Evolutionary conservation across 1,139 yeast species (phyloP).

Genomic region (Candida tetrigidarum): DNA sequence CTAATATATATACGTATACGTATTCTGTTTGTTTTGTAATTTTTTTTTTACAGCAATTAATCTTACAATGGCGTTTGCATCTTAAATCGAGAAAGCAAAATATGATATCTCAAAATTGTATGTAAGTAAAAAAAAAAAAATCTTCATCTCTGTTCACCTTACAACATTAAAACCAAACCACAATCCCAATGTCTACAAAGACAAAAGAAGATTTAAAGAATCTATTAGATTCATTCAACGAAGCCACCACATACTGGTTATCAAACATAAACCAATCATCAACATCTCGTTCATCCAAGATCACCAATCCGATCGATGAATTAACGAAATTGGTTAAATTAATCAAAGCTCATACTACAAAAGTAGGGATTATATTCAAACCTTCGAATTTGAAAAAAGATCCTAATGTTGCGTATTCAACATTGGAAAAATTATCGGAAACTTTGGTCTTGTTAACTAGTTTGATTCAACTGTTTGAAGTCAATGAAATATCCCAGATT

Average conservation of each 20-base stretch:
- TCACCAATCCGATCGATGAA: slow-evolving; percentile 56
- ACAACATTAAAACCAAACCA: neutral
- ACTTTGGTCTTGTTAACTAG: slow-evolving; percentile 49
- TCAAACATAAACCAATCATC: slow-evolving; percentile 18
- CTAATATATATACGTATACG: neutral
- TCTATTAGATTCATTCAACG: slow-evolving; percentile 36
- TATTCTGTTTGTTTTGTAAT: neutral
- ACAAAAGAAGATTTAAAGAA: slow-evolving; percentile 27
- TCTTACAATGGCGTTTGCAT: no score
- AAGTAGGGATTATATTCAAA: slow-evolving; percentile 74
- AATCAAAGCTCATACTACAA: slow-evolving; percentile 78
- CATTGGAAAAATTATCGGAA: slow-evolving; percentile 54
- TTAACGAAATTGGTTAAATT: slow-evolving; percentile 59
- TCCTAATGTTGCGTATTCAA: slow-evolving; percentile 52
- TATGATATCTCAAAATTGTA: no score
- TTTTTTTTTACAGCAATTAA: no score
- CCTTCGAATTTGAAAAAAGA: slow-evolving; percentile 51
- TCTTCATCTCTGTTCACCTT: no score
- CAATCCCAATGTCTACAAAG: neutral
- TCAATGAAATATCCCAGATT: slow-evolving; percentile 38
- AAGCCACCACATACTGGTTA: slow-evolving; percentile 40
- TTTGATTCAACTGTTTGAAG: slow-evolving; percentile 45
- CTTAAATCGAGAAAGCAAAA: no score
- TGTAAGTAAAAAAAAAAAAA: neutral
- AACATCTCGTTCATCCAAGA: slow-evolving; percentile 26